Evolutionary conservation across 208 protist species (phyloP), one percentile per base, ranked within the genome.

Genomic region (Acanthamoeba divionensis): DNA sequence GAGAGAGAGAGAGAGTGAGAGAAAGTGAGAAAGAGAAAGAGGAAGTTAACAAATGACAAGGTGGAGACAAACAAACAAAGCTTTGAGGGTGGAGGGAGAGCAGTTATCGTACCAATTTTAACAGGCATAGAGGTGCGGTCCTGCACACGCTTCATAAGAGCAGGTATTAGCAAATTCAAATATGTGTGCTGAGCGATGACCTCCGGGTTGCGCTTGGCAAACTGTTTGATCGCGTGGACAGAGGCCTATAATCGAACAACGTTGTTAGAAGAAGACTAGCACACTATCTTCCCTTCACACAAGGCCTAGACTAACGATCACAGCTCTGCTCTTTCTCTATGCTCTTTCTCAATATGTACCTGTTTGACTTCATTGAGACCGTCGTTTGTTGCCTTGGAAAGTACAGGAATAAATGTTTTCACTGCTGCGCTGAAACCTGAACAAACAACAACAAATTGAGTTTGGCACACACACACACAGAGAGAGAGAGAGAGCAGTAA

Each of bases 121-220:
- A 85, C 75, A 36, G 75, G 75, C 75, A 85, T 55, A 18, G 75
- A 85, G 7, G 75, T 44, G 21, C 75, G 21, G 52, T 85, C 75
- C 75, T 85, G 57, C 21, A 85, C 75, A 15, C 75, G 75, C 52
- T 18, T 63, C 21, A 85, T 52, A 36, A 85, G 75, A 36, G 50
- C 29, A 2, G 75, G 75, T 21, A 85, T 41, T 18, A 85, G n/a
- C 21, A 85, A 33, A 4, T 55, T 33, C 15, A 85, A 36, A n/a
- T n/a, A n/a, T n/a, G n/a, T n/a, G 15, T 65, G 57, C 24, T 15
- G 24, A 33, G 75, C 24, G 13, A 41, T 9, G 26, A 54, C 45
- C n/a, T 9, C 50, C 8, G 75, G 75, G 9, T n/a, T 47, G n/a
- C 10, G n/a, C 52, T 85, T 85, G 45, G 75, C 75, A n/a, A 77